These are phyloP conservation scores for Populus tremula DNA, from an alignment of 345 rosid species.

Conservation along the genomic window DNA sequence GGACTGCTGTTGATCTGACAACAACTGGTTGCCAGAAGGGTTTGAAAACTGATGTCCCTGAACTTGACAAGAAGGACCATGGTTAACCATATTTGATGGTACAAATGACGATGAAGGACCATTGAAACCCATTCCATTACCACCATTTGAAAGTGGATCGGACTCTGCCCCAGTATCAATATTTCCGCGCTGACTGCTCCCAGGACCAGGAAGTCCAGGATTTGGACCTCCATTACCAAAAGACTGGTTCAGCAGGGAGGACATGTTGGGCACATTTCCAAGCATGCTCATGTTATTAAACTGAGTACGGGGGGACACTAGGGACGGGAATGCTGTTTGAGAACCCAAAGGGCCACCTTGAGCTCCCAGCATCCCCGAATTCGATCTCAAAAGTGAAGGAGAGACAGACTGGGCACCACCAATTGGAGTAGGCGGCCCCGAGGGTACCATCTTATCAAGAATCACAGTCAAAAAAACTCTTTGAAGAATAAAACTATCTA, in stretches of 20 bases:
- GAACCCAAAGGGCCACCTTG: conserved; percentile 76
- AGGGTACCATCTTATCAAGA: conserved; percentile 64
- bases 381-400: conserved; percentile 66
- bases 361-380: conserved; percentile 66
- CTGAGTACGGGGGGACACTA: conserved; percentile 70
- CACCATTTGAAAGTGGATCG: conserved; percentile 62
- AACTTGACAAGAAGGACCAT: conserved; percentile 64
- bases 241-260: conserved; percentile 81
- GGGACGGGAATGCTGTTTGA: conserved; percentile 61
- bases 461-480: conserved; percentile 17
- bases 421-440: conserved; percentile 76
- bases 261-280: conserved; percentile 69
- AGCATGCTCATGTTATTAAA: conserved; percentile 70
- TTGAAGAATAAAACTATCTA: conserved; percentile 23
- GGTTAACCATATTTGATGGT: conserved; percentile 58
- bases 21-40: conserved; percentile 54
- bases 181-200: conserved; percentile 50
- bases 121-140: conserved; percentile 63
- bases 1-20: conserved; percentile 67
- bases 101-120: conserved; percentile 57
- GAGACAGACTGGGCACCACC: conserved; percentile 72
- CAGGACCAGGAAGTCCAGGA: conserved; percentile 49
- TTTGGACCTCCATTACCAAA: conserved; percentile 71
- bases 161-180: conserved; percentile 76
- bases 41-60: conserved; percentile 76